These are phyloP conservation scores for Pichia sp. DNA, from an alignment of 1,139 yeast genomes.

Conservation along the genomic window DNA sequence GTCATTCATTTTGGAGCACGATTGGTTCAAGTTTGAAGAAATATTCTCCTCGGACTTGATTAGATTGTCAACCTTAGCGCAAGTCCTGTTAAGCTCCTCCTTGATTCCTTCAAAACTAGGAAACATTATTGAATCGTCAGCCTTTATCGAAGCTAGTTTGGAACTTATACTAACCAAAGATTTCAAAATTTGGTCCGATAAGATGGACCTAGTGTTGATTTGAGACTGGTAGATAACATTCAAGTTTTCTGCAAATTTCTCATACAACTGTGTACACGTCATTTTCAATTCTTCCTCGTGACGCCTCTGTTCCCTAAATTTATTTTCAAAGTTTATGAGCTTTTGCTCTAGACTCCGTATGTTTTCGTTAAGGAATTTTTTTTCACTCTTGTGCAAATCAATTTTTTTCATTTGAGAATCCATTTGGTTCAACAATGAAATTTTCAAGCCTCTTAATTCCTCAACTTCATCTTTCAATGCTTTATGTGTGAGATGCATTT, in stretches of 20 bases:
- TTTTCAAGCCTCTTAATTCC: slow-evolving; percentile 30
- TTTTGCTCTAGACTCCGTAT: slow-evolving; percentile 13
- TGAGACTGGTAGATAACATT: slow-evolving; percentile 1
- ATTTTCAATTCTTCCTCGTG: slow-evolving; percentile 4
- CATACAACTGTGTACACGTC: slow-evolving; percentile 6
- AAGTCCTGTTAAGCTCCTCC: neutral
- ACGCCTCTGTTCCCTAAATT: slow-evolving; percentile 5
- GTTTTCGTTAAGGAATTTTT: slow-evolving; percentile 5
- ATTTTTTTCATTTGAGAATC: slow-evolving; percentile 23
- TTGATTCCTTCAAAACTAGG: neutral
- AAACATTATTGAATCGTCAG: neutral
- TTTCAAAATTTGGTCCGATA: slow-evolving; percentile 5
- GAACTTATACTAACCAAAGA: slow-evolving; percentile 4
- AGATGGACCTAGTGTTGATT: neutral
- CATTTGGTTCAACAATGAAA: slow-evolving; percentile 23
- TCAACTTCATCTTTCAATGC: slow-evolving; percentile 42
- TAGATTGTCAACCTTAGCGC: neutral
- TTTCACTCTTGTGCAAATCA: slow-evolving; percentile 22
- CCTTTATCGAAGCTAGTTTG: neutral
- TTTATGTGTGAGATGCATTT: slow-evolving; percentile 42
- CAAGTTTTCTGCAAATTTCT: slow-evolving; percentile 1
- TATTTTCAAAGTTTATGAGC: slow-evolving; percentile 13
- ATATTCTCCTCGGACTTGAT: neutral
- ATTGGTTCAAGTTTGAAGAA: neutral
- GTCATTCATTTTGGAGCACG: neutral